Percentiles rank a stretch among this genome's conserved stretches.
Conservation (phyloP, 2,329 filamentous ascomycete species). For the Cladophialophora bantiana region DNA sequence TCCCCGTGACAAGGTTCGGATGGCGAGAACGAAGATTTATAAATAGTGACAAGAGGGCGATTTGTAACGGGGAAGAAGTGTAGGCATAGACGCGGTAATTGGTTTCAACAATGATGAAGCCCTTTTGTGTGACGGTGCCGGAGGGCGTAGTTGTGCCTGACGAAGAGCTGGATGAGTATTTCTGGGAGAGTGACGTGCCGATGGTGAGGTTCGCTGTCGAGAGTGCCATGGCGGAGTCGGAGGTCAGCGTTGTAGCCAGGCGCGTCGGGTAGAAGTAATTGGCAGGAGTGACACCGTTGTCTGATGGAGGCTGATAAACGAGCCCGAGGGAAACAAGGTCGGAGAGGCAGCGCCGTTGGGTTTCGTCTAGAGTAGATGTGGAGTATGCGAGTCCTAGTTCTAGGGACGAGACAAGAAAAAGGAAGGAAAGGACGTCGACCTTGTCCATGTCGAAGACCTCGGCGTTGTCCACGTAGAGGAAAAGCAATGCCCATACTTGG, state of each 20-base stretch:
- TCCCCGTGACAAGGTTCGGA: slow-evolving; percentile 90
- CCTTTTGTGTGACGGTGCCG: slow-evolving; percentile 47
- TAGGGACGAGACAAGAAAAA: slow-evolving; percentile 92
- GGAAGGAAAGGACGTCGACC: slow-evolving; percentile 92
- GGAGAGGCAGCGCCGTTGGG: slow-evolving; percentile 86
- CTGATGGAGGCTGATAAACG: slow-evolving; percentile 66
- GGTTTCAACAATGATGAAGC: slow-evolving; percentile 95
- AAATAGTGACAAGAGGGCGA: slow-evolving; percentile 91
- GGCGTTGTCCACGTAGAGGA: slow-evolving; percentile 89
- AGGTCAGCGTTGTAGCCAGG: slow-evolving; percentile 90
- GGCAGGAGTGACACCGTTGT: slow-evolving; percentile 45
- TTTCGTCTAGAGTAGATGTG: slow-evolving; percentile 79
- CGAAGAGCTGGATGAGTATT: slow-evolving; percentile 40
- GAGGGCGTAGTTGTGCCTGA: slow-evolving; percentile 1
- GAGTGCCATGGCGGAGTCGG: slow-evolving; percentile 72
- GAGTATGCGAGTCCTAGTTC: slow-evolving; percentile 92
- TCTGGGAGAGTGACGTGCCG: slow-evolving; percentile 64
- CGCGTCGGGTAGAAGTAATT: slow-evolving; percentile 83
- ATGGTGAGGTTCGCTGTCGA: slow-evolving; percentile 74
- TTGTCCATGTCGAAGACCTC: slow-evolving; percentile 79
- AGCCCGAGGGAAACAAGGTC: slow-evolving; percentile 92
- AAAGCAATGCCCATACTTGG: slow-evolving; percentile 93
- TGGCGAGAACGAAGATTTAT: slow-evolving; percentile 87
- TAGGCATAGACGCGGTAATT: slow-evolving; percentile 98
- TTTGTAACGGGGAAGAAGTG: slow-evolving; percentile 90